Percentiles rank a stretch among this genome's conserved stretches.
phyloP scores from a whole-genome alignment of 2,329 filamentous ascomycete genomes.

The Aureobasidium mangrovei region DNA sequence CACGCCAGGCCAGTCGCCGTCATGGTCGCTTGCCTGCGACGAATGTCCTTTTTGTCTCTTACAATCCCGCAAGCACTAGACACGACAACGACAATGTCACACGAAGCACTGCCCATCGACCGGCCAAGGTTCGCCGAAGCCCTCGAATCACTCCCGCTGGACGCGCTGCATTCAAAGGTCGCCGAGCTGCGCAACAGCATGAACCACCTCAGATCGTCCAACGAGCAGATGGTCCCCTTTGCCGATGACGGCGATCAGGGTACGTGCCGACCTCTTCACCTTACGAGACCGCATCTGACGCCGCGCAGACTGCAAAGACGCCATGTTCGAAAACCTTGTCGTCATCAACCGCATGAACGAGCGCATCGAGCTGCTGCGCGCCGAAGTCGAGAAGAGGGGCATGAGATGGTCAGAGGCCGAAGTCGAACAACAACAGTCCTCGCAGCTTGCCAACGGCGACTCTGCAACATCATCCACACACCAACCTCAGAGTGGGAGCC shows the following conservation, averaged over 20 bases:
- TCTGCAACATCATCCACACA: background rate
- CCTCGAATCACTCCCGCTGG: slow-evolving; percentile 56
- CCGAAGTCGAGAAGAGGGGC: slow-evolving; percentile 56
- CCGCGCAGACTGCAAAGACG: slow-evolving; percentile 59
- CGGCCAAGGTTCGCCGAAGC: slow-evolving; percentile 40
- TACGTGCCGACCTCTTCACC: background rate
- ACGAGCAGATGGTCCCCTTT: slow-evolving; percentile 62
- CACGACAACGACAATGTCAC: slow-evolving; percentile 14
- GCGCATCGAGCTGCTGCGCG: slow-evolving; percentile 54
- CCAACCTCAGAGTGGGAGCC: slow-evolving; percentile 33
- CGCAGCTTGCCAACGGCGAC: slow-evolving; percentile 13
- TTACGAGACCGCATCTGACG: background rate
- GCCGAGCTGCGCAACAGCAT: slow-evolving; percentile 69
- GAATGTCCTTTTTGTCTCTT: background rate
- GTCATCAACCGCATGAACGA: slow-evolving; percentile 62
- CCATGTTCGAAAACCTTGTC: slow-evolving; percentile 56
- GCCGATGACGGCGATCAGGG: slow-evolving; percentile 50
- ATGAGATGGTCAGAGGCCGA: slow-evolving; percentile 39
- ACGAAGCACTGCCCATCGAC: slow-evolving; percentile 23
- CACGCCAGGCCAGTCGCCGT: slow-evolving; percentile 15
- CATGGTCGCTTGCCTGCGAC: slow-evolving; percentile 14
- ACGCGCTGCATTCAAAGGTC: slow-evolving; percentile 62
- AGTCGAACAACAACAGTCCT: slow-evolving; percentile 19
- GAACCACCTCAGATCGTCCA: slow-evolving; percentile 63
- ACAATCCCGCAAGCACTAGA: background rate